Evolutionary conservation across 2,329 filamentous ascomycete genomes (phyloP).

Genomic region (Fusarium burgessii): DNA sequence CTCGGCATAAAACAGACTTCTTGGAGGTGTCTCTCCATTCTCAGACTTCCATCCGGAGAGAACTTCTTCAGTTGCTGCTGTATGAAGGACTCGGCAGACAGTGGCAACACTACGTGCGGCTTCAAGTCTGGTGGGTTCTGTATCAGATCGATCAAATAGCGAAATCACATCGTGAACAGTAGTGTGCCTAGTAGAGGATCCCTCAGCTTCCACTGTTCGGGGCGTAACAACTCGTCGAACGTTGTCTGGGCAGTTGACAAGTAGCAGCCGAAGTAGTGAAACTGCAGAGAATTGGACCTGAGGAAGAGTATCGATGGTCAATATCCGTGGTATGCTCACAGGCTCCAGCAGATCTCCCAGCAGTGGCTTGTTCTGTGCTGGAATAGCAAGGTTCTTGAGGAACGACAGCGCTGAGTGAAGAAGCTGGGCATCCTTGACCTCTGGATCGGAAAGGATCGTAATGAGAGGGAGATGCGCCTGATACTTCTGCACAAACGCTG

Average conservation of each 20-base stretch:
- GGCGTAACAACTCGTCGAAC: constrained; percentile 62
- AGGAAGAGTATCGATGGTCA: constrained; percentile 62
- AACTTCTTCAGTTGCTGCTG: constrained; percentile 48
- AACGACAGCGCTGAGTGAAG: constrained; percentile 70
- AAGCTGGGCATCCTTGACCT: constrained; percentile 61
- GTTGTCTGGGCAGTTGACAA: constrained; percentile 65
- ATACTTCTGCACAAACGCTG: constrained; percentile 60
- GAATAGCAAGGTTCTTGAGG: constrained; percentile 74
- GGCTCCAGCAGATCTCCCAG: constrained; percentile 63
- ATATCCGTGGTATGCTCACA: constrained; percentile 64
- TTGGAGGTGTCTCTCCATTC: neutral
- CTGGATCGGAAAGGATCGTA: constrained; percentile 56
- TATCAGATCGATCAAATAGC: constrained; percentile 55
- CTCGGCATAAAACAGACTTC: constrained; percentile 58
- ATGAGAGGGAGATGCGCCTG: constrained; percentile 60
- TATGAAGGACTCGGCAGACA: constrained; percentile 67
- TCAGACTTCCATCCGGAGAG: constrained; percentile 52
- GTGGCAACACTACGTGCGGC: constrained; percentile 65
- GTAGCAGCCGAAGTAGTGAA: constrained; percentile 67
- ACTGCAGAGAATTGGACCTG: constrained; percentile 72
- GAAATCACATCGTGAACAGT: constrained; percentile 54
- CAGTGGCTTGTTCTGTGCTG: constrained; percentile 63
- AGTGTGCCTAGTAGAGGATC: constrained; percentile 45
- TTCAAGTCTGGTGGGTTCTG: constrained; percentile 69
- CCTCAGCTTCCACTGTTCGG: constrained; percentile 50